phyloP scores from a whole-genome alignment of 495 filamentous ascomycete species.

The Penicillium dipodomyicola region DNA sequence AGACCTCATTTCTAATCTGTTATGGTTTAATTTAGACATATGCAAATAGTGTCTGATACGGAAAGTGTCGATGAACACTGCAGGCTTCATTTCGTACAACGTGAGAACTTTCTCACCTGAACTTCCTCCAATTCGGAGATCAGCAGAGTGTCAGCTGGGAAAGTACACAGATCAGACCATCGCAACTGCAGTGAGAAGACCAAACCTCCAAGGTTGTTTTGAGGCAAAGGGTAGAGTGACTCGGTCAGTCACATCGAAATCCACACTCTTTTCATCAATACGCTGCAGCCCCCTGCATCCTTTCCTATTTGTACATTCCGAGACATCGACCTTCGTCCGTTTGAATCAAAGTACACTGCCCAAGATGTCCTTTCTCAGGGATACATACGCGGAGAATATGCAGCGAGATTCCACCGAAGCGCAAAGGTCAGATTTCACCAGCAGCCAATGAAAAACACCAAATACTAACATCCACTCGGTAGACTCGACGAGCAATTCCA shows the following conservation, averaged over 20 bases:
- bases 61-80: not conserved
- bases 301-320: not conserved
- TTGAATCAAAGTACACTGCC: too few relatives aligned
- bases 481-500: slow-evolving; percentile 10
- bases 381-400: slow-evolving; percentile 14
- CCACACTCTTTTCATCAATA: not conserved
- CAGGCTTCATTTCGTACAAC: not conserved
- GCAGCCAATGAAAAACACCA: not conserved
- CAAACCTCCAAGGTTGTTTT: not conserved
- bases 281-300: not conserved
- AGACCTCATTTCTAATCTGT: not conserved
- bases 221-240: not conserved
- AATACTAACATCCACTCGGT: not conserved
- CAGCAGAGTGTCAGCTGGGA: slow-evolving; percentile 1
- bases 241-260: not conserved
- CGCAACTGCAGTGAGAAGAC: not conserved
- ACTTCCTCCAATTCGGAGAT: not conserved
- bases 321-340: not conserved
- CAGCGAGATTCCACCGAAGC: slow-evolving; percentile 10
- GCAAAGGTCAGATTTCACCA: not conserved
- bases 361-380: not conserved
- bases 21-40: not conserved
- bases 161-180: not conserved
- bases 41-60: not conserved
- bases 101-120: not conserved